Evolutionary conservation across 768 basidiomycete species (phyloP).

Genomic region (Serendipita vermifera): DNA sequence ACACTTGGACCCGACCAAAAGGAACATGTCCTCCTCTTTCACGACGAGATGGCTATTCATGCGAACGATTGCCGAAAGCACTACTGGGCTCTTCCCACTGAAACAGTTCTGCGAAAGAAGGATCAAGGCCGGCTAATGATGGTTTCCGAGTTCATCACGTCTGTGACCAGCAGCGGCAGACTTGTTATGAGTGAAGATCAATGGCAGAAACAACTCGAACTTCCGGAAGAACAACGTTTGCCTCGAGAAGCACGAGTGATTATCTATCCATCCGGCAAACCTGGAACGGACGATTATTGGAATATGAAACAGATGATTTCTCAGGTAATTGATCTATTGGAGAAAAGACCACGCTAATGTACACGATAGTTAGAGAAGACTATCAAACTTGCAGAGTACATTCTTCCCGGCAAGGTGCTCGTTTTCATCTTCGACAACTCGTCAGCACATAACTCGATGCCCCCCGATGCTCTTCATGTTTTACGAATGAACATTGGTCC

Average conservation of each 20-base stretch:
- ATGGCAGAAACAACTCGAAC: neutral
- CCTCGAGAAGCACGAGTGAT: constrained; percentile 23
- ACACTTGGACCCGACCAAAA: neutral
- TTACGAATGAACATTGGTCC: constrained; percentile 31
- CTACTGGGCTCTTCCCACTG: neutral
- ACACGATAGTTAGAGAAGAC: neutral
- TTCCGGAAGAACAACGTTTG: constrained; percentile 18
- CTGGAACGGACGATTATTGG: constrained; percentile 10
- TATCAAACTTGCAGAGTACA: neutral
- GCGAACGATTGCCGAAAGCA: constrained; percentile 1
- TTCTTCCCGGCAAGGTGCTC: constrained; percentile 1
- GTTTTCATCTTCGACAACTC: constrained; percentile 14
- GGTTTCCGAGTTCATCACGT: constrained; percentile 30
- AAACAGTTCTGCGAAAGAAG: constrained; percentile 20
- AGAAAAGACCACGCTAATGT: neutral
- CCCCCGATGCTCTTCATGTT: constrained; percentile 29
- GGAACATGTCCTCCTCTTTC: neutral
- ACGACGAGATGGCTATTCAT: constrained; percentile 1
- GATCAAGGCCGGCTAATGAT: constrained; percentile 27
- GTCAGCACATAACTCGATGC: constrained; percentile 24
- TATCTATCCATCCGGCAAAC: constrained; percentile 9
- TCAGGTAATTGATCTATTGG: constrained; percentile 7
- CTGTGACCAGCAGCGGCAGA: neutral
- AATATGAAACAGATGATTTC: constrained; percentile 11
- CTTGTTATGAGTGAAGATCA: neutral